Evolutionary conservation across 768 basidiomycete species (phyloP).

Genomic region (Leccinum disarticulatum): DNA sequence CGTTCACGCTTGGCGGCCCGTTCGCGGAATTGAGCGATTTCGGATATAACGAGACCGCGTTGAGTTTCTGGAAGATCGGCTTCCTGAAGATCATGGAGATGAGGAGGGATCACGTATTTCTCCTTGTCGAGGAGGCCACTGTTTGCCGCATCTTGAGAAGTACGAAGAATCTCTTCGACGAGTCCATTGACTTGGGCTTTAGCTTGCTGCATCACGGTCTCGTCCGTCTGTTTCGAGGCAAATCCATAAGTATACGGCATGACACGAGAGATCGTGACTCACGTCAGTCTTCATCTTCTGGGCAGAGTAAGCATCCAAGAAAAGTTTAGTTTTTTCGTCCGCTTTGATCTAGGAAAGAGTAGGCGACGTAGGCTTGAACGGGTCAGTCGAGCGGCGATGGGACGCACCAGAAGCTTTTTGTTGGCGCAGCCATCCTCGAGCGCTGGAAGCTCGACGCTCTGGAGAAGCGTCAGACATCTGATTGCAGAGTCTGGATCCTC

Average conservation of each 20-base stretch:
- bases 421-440: conserved; percentile 58
- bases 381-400: background rate
- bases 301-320: conserved; percentile 82
- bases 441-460: conserved; percentile 62
- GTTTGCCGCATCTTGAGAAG: conserved; percentile 73
- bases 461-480: conserved; percentile 65
- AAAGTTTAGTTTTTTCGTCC: conserved; percentile 90
- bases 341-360: conserved; percentile 71
- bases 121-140: conserved; percentile 78
- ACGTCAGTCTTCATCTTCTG: conserved; percentile 84
- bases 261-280: conserved; percentile 29
- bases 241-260: background rate
- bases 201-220: conserved; percentile 59
- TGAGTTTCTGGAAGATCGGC: conserved; percentile 94
- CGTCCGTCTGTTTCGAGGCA: conserved; percentile 56
- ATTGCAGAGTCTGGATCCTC: conserved; percentile 92
- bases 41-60: conserved; percentile 90
- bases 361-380: conserved; percentile 42
- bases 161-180: conserved; percentile 68
- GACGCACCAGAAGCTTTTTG: conserved; percentile 71
- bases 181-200: conserved; percentile 63
- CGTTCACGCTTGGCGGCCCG: conserved; percentile 88
- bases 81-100: conserved; percentile 94
- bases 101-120: conserved; percentile 91
- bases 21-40: conserved; percentile 96